Evolutionary conservation across 345 rosid genomes (phyloP), one percentile per base, ranked within the genome.

Genomic region (Populus ilicifolia): DNA sequence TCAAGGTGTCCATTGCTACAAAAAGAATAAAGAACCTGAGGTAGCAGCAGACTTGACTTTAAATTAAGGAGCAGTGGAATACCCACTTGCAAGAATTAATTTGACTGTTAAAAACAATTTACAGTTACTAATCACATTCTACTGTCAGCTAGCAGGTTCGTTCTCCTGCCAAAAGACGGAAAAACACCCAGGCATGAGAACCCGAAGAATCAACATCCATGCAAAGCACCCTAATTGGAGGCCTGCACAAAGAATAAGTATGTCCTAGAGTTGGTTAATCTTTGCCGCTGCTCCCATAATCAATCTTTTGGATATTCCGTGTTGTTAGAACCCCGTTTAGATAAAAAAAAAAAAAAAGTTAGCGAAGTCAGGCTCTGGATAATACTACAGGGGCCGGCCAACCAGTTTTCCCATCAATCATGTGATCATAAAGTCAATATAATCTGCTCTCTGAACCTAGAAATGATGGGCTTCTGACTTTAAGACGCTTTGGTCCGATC

Each of bases 181-280:
- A 84, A 85, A 85, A 82, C 73, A 84, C 85, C 83, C 80, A 46
- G 85, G 85, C 89, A 69, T 6, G 81, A 84, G 90, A 87, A 82
- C 87, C 90, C 69, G 82, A 89, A 85, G 88, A 89, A 88, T 85
- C 70, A 75, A 68, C 79, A 70, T 71, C 73, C 39, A 87, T 83
- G 86, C 91, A 83, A 18, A 27, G 74, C 52, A 63, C 84, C 83
- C 76, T 75, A 78, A 71, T 79, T 74, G 5, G 75, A 68, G 85
- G 76, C 85, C 90, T 84, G 89, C 89, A 85, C 90, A 87, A 90
- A 88, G 91, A 86, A 89, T 86, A 85, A 77, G 77, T 83, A 30
- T 84, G 63, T 70, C 83, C 89, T 85, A 89, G 67, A 41, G 71
- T 81, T 86, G 83, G 87, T 89, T 89, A 84, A 80, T 77, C 70